phyloP scores from a whole-genome alignment of 192 early-diverging fungal species.

The Coemansia sp. region DNA sequence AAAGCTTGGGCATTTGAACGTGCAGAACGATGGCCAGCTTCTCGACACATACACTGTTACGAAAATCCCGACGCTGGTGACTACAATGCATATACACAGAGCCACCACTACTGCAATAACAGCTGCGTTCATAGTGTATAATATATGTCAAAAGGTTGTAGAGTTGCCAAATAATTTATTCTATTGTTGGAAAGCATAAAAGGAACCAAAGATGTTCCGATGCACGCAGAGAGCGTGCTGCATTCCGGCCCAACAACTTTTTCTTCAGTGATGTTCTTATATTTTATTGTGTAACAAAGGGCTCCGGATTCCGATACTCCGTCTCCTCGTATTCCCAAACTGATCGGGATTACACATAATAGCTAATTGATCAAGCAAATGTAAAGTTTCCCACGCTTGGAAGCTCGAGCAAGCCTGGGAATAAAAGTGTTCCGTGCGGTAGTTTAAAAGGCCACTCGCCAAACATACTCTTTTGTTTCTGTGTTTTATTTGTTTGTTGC shows the following conservation, averaged over 20 bases:
- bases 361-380: background rate
- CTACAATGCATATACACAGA: slow-evolving; percentile 20
- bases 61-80: slow-evolving; percentile 6
- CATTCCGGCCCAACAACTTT: too few relatives aligned
- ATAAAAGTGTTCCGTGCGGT: background rate
- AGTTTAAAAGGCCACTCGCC: background rate
- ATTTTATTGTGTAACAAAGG: background rate
- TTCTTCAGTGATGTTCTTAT: background rate
- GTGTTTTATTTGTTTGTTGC: slow-evolving; percentile 2
- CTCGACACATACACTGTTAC: slow-evolving; percentile 17
- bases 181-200: background rate
- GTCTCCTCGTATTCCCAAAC: background rate
- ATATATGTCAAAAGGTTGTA: background rate
- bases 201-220: background rate
- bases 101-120: slow-evolving; percentile 31
- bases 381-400: background rate
- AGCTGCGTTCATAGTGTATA: slow-evolving; percentile 15
- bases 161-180: background rate
- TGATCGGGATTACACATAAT: background rate
- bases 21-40: slow-evolving; percentile 8
- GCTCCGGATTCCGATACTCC: background rate
- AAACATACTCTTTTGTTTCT: background rate
- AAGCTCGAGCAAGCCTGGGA: background rate
- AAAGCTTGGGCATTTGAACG: background rate
- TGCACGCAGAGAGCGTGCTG: too few relatives aligned